A percentile compares a stretch with the other conserved stretches of the same genome.
Conservation (phyloP, 257 asterid genomes). For the Catharanthus roseus region DNA sequence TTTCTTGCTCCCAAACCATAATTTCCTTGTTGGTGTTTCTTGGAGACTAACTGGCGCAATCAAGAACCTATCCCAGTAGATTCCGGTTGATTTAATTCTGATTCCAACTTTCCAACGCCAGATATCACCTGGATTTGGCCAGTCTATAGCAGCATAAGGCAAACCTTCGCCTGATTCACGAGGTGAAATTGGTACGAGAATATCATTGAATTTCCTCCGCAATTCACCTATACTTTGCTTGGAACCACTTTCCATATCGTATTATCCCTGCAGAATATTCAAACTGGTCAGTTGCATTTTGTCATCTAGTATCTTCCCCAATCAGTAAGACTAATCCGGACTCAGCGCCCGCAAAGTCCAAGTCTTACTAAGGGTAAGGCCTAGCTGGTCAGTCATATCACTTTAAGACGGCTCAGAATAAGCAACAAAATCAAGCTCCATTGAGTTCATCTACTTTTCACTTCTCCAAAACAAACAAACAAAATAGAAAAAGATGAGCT, state of each 20-base stretch:
- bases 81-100: slow-evolving; percentile 20
- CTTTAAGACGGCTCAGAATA: too few relatives aligned
- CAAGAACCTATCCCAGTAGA: slow-evolving; percentile 27
- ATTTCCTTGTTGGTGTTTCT: slow-evolving; percentile 24
- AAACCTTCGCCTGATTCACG: slow-evolving; percentile 28
- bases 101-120: slow-evolving; percentile 50
- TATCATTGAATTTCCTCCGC: slow-evolving; percentile 5
- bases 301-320: too few relatives aligned
- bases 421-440: too few relatives aligned
- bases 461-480: too few relatives aligned
- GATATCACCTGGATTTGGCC: slow-evolving; percentile 41
- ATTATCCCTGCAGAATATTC: neutral
- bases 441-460: too few relatives aligned
- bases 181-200: slow-evolving; percentile 17
- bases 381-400: too few relatives aligned
- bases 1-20: slow-evolving; percentile 28
- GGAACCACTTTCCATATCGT: slow-evolving; percentile 4
- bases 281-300: neutral
- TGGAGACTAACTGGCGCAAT: slow-evolving; percentile 34
- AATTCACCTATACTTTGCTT: neutral
- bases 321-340: too few relatives aligned
- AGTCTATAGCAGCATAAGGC: slow-evolving; percentile 43
- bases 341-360: too few relatives aligned
- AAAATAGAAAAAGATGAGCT: neutral
- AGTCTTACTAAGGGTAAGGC: too few relatives aligned